A percentile compares a stretch with the other conserved stretches of the same genome.
Conservation (phyloP, 768 basidiomycete species). For the Mycena floridula region DNA sequence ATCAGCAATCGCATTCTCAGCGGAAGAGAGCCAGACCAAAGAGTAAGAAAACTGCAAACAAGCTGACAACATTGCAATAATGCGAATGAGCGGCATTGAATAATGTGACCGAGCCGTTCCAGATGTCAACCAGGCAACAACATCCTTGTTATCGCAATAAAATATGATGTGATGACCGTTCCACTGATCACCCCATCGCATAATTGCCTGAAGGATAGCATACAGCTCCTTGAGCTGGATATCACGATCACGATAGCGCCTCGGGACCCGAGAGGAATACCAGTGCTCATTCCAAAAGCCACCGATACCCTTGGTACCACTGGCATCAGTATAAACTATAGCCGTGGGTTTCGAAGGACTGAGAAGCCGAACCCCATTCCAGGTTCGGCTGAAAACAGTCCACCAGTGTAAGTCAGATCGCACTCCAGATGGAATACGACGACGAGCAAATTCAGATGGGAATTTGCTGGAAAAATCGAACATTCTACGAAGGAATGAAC, state of each 20-base stretch:
- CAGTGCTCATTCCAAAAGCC: slow-evolving; percentile 14
- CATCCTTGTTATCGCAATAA: slow-evolving; percentile 15
- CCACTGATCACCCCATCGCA: slow-evolving; percentile 13
- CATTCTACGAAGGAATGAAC: slow-evolving; percentile 21
- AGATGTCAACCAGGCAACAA: slow-evolving; percentile 1
- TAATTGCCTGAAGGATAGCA: slow-evolving; percentile 12
- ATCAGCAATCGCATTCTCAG: slow-evolving; percentile 8
- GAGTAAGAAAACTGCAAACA: slow-evolving; percentile 6
- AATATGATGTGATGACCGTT: slow-evolving; percentile 14
- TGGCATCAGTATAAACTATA: slow-evolving; percentile 21
- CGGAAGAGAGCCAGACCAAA: slow-evolving; percentile 5
- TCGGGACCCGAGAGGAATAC: slow-evolving; percentile 16
- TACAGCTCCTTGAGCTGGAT: slow-evolving; percentile 17
- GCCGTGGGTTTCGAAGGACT: slow-evolving; percentile 3
- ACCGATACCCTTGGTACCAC: slow-evolving; percentile 15
- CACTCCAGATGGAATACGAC: slow-evolving; percentile 16
- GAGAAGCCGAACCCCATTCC: slow-evolving; percentile 12
- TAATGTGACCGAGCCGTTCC: slow-evolving; percentile 7
- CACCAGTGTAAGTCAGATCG: slow-evolving; percentile 25
- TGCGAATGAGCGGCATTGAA: slow-evolving; percentile 6
- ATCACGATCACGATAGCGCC: slow-evolving; percentile 13
- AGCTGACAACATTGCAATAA: slow-evolving; percentile 5
- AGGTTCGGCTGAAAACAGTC: slow-evolving; percentile 3
- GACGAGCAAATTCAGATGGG: slow-evolving; percentile 10
- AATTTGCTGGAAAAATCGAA: slow-evolving; percentile 23